Evolutionary conservation across 768 basidiomycete genomes (phyloP).

Genomic region (Termitomyces sp.): DNA sequence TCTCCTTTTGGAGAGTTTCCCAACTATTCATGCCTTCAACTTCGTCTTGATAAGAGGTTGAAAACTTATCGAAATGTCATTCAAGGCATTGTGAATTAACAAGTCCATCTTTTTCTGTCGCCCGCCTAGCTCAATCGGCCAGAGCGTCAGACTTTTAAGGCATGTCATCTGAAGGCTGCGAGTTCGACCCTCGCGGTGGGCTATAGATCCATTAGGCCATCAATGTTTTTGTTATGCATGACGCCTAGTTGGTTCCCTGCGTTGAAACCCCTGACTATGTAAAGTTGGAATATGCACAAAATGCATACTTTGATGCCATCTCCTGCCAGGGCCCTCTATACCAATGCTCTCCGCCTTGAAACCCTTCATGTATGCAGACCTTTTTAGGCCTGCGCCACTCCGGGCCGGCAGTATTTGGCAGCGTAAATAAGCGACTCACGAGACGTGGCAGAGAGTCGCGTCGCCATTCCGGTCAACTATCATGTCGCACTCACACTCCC

Average conservation of each 20-base stretch:
- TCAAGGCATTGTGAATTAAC: no score
- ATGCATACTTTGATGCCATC: no score
- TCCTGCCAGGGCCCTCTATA: no score
- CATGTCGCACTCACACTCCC: constrained; percentile 67
- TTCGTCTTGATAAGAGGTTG: no score
- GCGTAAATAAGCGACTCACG: constrained; percentile 7
- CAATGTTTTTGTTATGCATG: background rate
- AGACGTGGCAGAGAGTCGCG: constrained; percentile 11
- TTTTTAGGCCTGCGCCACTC: background rate
- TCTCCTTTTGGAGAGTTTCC: no score
- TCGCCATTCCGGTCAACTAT: constrained; percentile 1
- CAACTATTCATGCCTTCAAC: no score
- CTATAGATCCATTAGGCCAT: background rate
- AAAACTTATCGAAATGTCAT: no score
- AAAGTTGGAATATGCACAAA: no score
- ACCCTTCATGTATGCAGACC: no score
- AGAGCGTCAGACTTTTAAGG: constrained; percentile 58
- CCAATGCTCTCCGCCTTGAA: no score
- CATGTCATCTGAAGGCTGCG: constrained; percentile 70
- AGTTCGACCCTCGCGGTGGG: constrained; percentile 65
- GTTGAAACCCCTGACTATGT: no score
- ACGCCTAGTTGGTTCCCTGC: no score
- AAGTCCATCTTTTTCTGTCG: constrained; percentile 12
- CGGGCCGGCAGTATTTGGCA: constrained; percentile 5
- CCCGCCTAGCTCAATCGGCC: constrained; percentile 64